Evolutionary conservation across 139 green algal species (phyloP), one percentile per base, ranked within the genome.

Genomic region (Gonium pectorale): DNA sequence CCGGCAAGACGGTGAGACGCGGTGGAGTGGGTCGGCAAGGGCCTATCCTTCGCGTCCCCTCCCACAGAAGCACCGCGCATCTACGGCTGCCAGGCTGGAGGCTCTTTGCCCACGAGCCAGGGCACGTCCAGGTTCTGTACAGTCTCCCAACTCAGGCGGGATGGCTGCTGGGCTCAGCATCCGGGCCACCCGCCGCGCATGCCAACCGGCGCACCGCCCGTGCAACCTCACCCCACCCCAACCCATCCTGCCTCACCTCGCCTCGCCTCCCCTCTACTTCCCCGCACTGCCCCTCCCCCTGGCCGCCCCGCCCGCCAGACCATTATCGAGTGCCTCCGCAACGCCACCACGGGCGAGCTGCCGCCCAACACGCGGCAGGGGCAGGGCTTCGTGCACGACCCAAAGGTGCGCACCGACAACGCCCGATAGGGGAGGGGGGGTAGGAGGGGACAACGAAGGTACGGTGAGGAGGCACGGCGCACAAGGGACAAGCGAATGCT

Each of bases 261-360:
- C n/a, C n/a, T n/a, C n/a, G n/a, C 66, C 38, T 72, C 11, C 64
- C 67, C 67, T 44, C n/a, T 41, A 0, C 24, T 46, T 37, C 46
- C 69, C 43, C 49, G 31, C 19, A 31, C 49, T 77, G 0, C 90
- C 5, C 60, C 60, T 19, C 54, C 54, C 54, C 13, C 17, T 5
- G 15, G 54, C 5, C 54, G 54, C 54, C 54, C 54, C 19, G 54
- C n/a, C 54, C 54, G 29, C 41, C 94, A 99, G 97, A 99, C 97
- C 2, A 93, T 99, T n/a, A 99, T 99, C 46, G 97, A 99, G 89
- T 99, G 96, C 87, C 89, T 99, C 33, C 98, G 98, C 77, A 93
- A 97, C 86, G 97, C 96, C 0, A 97, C 91, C 83, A 99, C 97
- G 8, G 97, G 97, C 5, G 94, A 97, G 81, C 90, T 99, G 74